A percentile compares a stretch with the other conserved stretches of the same genome.
Conservation (phyloP, 2,329 filamentous ascomycete genomes). For the Thelonectria discophora region DNA sequence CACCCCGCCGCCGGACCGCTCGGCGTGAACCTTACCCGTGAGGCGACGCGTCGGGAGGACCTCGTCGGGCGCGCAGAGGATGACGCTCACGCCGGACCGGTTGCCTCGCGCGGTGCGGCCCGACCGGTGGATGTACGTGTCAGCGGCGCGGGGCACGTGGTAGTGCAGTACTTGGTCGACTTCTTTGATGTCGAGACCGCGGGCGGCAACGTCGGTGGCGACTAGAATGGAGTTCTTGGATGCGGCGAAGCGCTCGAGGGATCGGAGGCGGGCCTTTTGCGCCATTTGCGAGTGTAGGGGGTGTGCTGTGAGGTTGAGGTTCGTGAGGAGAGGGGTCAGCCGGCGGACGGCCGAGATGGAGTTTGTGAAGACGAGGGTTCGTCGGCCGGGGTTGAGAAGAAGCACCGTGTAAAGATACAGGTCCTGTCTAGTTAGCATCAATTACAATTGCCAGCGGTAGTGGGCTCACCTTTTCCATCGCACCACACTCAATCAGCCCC, state of each 20-base stretch:
- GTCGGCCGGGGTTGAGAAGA: conserved; percentile 80
- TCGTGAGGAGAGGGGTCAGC: conserved; percentile 83
- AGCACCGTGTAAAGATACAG: conserved; percentile 91
- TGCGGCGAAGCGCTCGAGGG: conserved; percentile 86
- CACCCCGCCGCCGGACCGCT: conserved; percentile 46
- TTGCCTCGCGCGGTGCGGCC: conserved; percentile 90
- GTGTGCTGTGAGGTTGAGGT: conserved; percentile 78
- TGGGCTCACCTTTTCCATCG: conserved; percentile 82
- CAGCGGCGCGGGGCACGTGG: conserved; percentile 89
- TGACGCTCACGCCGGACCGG: conserved; percentile 79
- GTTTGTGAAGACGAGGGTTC: conserved; percentile 93
- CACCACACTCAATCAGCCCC: conserved; percentile 89
- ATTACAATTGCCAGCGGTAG: rapidly evolving
- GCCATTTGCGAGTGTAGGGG: conserved; percentile 93
- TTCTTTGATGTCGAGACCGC: conserved; percentile 90
- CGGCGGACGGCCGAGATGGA: conserved; percentile 93
- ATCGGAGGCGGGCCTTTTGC: conserved; percentile 93
- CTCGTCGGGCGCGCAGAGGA: conserved; percentile 92
- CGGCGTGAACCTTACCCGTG: conserved; percentile 85
- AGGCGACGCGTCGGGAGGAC: conserved; percentile 84
- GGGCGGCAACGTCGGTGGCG: conserved; percentile 91
- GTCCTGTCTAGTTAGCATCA: conserved; percentile 62
- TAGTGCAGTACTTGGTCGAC: conserved; percentile 95
- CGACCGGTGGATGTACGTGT: conserved; percentile 94
- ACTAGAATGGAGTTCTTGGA: conserved; percentile 76